phyloP scores from a whole-genome alignment of 208 protist species.

The Tritrichomonas musculus region DNA sequence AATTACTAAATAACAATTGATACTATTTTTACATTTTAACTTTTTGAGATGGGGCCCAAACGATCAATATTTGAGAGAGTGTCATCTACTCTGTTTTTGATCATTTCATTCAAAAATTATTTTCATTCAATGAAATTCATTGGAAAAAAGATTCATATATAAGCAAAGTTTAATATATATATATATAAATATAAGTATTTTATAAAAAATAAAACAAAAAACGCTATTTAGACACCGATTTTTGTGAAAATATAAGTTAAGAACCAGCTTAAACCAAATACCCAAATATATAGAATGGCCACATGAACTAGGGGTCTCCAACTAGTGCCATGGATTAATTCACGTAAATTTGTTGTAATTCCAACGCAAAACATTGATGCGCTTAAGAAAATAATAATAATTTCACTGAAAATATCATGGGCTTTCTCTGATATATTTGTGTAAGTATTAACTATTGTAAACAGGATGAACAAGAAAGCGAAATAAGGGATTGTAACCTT shows the following conservation, averaged over 20 bases:
- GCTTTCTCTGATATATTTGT: slow-evolving; percentile 5
- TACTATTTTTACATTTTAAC: too few species aligned
- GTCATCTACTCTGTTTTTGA: too few species aligned
- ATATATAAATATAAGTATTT: too few species aligned
- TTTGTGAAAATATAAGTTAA: neutral
- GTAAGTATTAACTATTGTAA: neutral
- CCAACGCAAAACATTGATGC: slow-evolving; percentile 17
- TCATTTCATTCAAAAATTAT: too few species aligned
- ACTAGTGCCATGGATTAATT: neutral
- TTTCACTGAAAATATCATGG: neutral
- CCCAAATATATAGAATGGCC: neutral
- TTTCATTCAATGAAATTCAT: too few species aligned
- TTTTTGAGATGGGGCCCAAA: too few species aligned
- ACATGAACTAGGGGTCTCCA: neutral
- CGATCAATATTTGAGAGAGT: too few species aligned
- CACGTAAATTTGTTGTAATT: neutral
- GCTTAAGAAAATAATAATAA: neutral
- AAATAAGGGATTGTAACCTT: neutral
- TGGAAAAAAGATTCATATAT: too few species aligned
- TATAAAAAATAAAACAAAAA: too few species aligned
- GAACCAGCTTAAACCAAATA: neutral
- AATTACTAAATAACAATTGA: too few species aligned
- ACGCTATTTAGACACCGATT: too few species aligned
- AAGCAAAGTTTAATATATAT: too few species aligned
- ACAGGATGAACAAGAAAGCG: slow-evolving; percentile 8